Evolutionary conservation across 768 basidiomycete genomes (phyloP).

Genomic region (Trametes elegans): DNA sequence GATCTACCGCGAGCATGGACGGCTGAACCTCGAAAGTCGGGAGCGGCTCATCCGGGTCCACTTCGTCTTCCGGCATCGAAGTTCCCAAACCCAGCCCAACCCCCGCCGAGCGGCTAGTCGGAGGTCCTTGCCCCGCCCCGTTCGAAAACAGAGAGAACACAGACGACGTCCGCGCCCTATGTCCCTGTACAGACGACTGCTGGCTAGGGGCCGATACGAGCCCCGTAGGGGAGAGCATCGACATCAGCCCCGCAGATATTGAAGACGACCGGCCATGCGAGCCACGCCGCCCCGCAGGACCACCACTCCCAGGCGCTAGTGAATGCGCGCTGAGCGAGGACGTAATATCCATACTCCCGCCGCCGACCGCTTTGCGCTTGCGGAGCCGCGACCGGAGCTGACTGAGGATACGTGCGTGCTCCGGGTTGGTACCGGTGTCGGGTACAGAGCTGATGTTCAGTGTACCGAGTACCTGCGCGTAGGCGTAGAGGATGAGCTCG

Average conservation of each 20-base stretch:
- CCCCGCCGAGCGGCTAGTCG: slow-evolving; percentile 15
- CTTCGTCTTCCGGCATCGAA: slow-evolving; percentile 34
- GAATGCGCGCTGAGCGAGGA: slow-evolving; percentile 36
- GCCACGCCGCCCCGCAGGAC: background rate
- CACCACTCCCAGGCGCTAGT: background rate
- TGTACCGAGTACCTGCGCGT: slow-evolving; percentile 75
- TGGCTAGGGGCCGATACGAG: slow-evolving; percentile 11
- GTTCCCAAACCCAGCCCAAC: slow-evolving; percentile 33
- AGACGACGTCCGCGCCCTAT: slow-evolving; percentile 26
- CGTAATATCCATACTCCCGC: slow-evolving; percentile 80
- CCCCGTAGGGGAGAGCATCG: slow-evolving; percentile 30
- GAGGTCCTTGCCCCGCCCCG: slow-evolving; percentile 3
- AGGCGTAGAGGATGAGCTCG: slow-evolving; percentile 80
- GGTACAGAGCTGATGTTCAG: slow-evolving; percentile 54
- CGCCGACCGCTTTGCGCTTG: slow-evolving; percentile 52
- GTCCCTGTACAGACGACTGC: slow-evolving; percentile 20
- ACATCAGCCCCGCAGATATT: slow-evolving; percentile 47
- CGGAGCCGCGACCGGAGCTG: slow-evolving; percentile 49
- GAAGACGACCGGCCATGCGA: slow-evolving; percentile 50
- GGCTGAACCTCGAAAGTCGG: slow-evolving; percentile 87
- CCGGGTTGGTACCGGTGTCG: slow-evolving; percentile 38
- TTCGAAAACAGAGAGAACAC: slow-evolving; percentile 19
- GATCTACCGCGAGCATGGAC: slow-evolving; percentile 86
- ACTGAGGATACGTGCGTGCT: slow-evolving; percentile 45
- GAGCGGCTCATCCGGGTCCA: slow-evolving; percentile 64